Base-by-base conservation (phyloP, 2,329 filamentous ascomycete species). In the Botryosphaeria agaves region DNA sequence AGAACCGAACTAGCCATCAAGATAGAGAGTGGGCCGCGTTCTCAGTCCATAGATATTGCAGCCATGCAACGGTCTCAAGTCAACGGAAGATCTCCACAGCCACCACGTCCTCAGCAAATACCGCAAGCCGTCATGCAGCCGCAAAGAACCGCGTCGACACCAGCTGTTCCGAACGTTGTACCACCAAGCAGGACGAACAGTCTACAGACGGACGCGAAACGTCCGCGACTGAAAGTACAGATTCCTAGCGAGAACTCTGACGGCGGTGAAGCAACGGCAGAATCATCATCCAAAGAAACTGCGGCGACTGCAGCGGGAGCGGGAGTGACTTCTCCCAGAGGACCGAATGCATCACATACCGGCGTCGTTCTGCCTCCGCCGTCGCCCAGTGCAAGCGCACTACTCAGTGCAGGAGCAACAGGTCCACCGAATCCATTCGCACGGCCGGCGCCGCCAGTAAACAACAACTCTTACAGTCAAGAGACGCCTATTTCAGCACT, bases 391-490 rank as follows among this genome's bases (percentile, higher is more conserved):
- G 80, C 83, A 2, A 79, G 79, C 14, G 73, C 83, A 2, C 63
- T 95, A 5, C 62, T 94, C 32, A 93, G 84, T 28, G 89, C 89
- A 0, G 89, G 89, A 24, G 87, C 89, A 6, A 78, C 76, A 21
- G 89, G 89, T 0, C 89, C 89, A 9, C 84, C 84, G 2, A 98
- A 98, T 50, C 89, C 89, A 0, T 98, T 95, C 51, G 89, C 89
- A 5, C 69, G 87, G 25, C 89, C 87, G 1, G 69, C 76, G 16
- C 83, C 80, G 4, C 81, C 84, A 17, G 64, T 72, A 33, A 71
- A 66, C 42, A 56, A 59, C 25, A 42, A 46, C 41, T 43, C 55
- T 35, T 53, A 56, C 29, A 46, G 47, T 29, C 55, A 51, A 29
- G 75, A 89, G 47, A 89, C 89, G 0, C 89, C 89, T 0, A 84